Conservation (phyloP, 108 stramenopile species). For the Heterococcus sp. region DNA sequence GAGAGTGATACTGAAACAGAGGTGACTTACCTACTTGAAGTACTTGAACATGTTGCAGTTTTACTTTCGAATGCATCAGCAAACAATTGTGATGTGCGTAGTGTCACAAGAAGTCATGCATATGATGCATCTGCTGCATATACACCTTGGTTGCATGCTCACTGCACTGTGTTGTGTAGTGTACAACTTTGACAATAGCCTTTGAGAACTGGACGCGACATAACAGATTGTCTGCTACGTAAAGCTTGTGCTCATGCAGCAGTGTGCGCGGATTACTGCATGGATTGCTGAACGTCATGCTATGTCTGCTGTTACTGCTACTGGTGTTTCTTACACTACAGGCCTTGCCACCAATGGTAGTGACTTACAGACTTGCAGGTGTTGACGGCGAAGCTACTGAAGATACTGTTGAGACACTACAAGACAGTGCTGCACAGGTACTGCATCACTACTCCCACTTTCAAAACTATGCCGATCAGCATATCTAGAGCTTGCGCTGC, state of each 20-base stretch:
- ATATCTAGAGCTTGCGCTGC: not conserved
- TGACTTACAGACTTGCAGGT: slow-evolving; percentile 42
- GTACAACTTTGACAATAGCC: not conserved
- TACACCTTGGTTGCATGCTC: no score
- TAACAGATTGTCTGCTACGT: no score
- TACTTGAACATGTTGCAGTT: no score
- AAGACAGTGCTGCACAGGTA: slow-evolving; percentile 11
- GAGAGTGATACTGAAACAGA: slow-evolving; percentile 15
- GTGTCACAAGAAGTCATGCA: no score
- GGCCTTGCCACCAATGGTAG: slow-evolving; percentile 37
- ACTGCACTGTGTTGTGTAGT: not conserved
- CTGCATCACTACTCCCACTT: no score
- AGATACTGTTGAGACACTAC: slow-evolving; percentile 29
- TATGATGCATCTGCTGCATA: no score
- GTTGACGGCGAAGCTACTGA: slow-evolving; percentile 49
- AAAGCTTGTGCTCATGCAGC: no score
- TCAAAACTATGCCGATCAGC: not conserved
- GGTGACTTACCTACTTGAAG: slow-evolving; percentile 2
- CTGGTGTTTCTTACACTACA: not conserved
- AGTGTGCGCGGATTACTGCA: no score
- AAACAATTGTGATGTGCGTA: not conserved
- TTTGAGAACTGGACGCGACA: no score
- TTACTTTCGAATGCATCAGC: no score
- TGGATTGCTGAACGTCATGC: not conserved
- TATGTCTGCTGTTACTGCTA: not conserved